Evolutionary conservation across 2,329 filamentous ascomycete genomes (phyloP).

Genomic region (Fusarium fujikuroi): DNA sequence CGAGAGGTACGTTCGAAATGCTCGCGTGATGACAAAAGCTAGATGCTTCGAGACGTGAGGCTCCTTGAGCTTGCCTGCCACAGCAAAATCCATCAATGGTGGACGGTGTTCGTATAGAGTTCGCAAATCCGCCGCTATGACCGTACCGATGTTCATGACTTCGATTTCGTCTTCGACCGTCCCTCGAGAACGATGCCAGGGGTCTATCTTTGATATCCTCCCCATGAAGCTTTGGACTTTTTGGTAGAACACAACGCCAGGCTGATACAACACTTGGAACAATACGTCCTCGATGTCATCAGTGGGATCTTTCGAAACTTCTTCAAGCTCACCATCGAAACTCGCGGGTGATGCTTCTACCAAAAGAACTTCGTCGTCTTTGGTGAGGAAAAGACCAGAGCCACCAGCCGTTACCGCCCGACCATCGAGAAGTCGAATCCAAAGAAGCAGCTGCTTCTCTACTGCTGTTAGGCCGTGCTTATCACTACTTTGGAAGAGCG

Average conservation of each 20-base stretch:
- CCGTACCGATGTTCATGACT: constrained; percentile 64
- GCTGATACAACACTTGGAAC: constrained; percentile 65
- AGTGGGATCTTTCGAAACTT: constrained; percentile 34
- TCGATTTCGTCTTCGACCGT: constrained; percentile 68
- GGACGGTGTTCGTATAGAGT: constrained; percentile 62
- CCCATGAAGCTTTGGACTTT: constrained; percentile 68
- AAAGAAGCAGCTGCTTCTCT: constrained; percentile 62
- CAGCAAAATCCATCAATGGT: constrained; percentile 65
- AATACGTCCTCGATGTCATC: constrained; percentile 61
- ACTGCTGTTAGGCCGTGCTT: constrained; percentile 51
- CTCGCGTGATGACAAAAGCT: constrained; percentile 61
- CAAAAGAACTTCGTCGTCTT: constrained; percentile 59
- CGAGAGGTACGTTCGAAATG: constrained; percentile 65
- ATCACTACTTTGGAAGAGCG: constrained; percentile 56
- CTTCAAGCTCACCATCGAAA: constrained; percentile 48
- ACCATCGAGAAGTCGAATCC: constrained; percentile 66
- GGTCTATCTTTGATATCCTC: constrained; percentile 65
- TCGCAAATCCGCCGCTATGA: constrained; percentile 62
- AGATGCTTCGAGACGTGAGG: constrained; percentile 60
- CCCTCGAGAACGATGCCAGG: constrained; percentile 64
- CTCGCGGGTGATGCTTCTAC: constrained; percentile 55
- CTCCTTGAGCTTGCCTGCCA: constrained; percentile 61
- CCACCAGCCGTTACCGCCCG: constrained; percentile 66
- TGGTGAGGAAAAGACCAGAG: constrained; percentile 62
- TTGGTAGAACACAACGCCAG: constrained; percentile 66